Evolutionary conservation across 495 filamentous ascomycete genomes (phyloP).

Genomic region (Rhypophila decipiens): DNA sequence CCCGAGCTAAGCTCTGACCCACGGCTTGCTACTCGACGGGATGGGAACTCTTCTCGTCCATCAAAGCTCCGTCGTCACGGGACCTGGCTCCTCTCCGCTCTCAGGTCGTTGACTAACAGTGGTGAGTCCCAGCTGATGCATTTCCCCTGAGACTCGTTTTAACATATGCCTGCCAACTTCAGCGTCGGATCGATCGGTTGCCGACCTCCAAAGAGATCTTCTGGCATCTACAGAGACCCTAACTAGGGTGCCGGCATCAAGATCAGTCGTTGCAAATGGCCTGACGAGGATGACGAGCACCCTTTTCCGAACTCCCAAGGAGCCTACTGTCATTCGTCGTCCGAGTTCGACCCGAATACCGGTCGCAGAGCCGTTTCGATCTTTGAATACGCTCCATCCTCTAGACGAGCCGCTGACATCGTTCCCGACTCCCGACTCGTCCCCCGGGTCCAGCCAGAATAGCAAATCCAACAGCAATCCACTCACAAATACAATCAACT

Average conservation of each 20-base stretch:
- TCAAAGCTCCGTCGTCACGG: conserved; percentile 35
- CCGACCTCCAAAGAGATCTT: not conserved
- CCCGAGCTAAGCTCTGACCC: not conserved
- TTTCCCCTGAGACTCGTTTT: not conserved
- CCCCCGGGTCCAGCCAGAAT: conserved; percentile 14
- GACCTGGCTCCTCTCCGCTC: conserved; percentile 35
- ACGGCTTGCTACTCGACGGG: conserved; percentile 3
- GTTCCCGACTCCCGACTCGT: conserved; percentile 2
- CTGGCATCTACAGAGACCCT: not conserved
- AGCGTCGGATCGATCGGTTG: conserved; percentile 22
- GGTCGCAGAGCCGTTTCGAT: conserved; percentile 28
- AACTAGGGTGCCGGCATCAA: conserved; percentile 6
- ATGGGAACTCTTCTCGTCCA: conserved; percentile 6
- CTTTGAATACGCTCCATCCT: conserved; percentile 18
- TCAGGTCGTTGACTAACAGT: conserved; percentile 41
- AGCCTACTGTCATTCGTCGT: conserved; percentile 43
- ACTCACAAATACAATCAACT: conserved; percentile 1
- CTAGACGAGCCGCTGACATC: not conserved
- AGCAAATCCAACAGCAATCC: conserved; percentile 2
- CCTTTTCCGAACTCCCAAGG: conserved; percentile 32
- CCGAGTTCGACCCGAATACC: conserved; percentile 28
- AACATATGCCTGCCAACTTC: conserved; percentile 1
- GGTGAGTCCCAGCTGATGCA: conserved; percentile 19
- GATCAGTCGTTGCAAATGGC: conserved; percentile 18
- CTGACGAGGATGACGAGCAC: conserved; percentile 37